Percentiles rank a stretch among this genome's conserved stretches.
Conservation (phyloP, 495 filamentous ascomycete genomes). For the Penicillium bovifimosum region DNA sequence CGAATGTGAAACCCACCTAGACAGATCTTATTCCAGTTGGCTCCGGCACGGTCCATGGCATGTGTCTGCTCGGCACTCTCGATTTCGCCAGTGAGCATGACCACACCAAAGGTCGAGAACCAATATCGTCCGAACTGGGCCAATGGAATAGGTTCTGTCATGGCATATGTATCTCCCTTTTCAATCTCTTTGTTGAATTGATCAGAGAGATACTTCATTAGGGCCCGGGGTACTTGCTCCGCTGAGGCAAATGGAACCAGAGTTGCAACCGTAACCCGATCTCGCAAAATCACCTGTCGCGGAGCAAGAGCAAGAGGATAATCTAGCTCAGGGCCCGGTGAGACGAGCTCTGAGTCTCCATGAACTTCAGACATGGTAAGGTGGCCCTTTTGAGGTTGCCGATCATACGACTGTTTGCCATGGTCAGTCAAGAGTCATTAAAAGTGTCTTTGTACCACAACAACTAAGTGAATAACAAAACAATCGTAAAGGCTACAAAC, state of each 20-base stretch:
- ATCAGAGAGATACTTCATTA: constrained; percentile 75
- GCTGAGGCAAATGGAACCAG: constrained; percentile 79
- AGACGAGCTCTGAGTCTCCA: constrained; percentile 60
- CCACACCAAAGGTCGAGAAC: constrained; percentile 91
- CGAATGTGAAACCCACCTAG: constrained; percentile 95
- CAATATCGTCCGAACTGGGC: constrained; percentile 81
- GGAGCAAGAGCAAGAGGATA: constrained; percentile 66
- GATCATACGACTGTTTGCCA: constrained; percentile 40
- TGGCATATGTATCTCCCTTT: constrained; percentile 93
- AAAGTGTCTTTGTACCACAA: not conserved
- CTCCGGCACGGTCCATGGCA: constrained; percentile 48
- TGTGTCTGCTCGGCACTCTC: constrained; percentile 56
- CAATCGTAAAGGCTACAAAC: constrained; percentile 3
- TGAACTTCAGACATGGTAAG: constrained; percentile 77
- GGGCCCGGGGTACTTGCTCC: constrained; percentile 64
- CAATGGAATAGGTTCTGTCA: constrained; percentile 71
- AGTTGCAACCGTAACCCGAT: constrained; percentile 85
- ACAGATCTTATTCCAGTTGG: constrained; percentile 80
- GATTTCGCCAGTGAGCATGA: constrained; percentile 87
- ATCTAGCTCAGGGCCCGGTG: constrained; percentile 44
- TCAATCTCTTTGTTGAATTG: constrained; percentile 94
- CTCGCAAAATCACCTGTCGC: constrained; percentile 82
- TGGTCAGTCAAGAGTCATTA: constrained; percentile 29
- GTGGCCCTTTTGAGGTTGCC: constrained; percentile 16
- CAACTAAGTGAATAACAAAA: not conserved